A percentile compares a stretch with the other conserved stretches of the same genome.
Conservation (phyloP, 305 asterid genomes). For the Solanum chacoense region DNA sequence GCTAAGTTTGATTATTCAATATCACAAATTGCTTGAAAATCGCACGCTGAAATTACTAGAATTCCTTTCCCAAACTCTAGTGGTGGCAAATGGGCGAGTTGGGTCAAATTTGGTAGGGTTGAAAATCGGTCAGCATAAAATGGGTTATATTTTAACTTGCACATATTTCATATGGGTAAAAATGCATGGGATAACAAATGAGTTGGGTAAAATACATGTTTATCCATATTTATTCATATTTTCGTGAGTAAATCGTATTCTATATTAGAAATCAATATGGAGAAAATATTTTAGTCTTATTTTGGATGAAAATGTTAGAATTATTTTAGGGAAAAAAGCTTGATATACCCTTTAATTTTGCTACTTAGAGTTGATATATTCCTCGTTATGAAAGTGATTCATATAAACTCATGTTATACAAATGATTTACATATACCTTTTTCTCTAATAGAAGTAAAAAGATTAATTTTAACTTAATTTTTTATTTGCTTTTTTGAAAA, state of each 20-base stretch:
- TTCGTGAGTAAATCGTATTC: fast-evolving
- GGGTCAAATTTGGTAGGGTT: background rate
- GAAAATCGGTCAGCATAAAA: too few relatives aligned
- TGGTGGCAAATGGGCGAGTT: fast-evolving
- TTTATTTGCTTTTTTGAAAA: too few relatives aligned
- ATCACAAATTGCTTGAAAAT: background rate
- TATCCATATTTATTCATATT: too few relatives aligned
- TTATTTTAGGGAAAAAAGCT: too few relatives aligned
- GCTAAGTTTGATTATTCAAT: background rate
- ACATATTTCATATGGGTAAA: background rate
- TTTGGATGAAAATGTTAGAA: background rate
- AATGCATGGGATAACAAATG: fast-evolving
- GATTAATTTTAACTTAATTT: too few relatives aligned
- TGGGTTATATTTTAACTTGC: too few relatives aligned
- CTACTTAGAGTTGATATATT: too few relatives aligned
- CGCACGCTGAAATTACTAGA: background rate
- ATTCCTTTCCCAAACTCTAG: background rate
- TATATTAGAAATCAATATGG: fast-evolving
- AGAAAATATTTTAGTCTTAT: background rate
- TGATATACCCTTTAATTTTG: too few relatives aligned
- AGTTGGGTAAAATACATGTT: background rate
- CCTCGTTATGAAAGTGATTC: too few relatives aligned
- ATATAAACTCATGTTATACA: too few relatives aligned
- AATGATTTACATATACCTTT: too few relatives aligned
- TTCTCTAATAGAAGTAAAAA: too few relatives aligned